These are phyloP conservation scores for Halocafeteria seosinensis DNA, from an alignment of 108 stramenopile species.

Conservation along the genomic window DNA sequence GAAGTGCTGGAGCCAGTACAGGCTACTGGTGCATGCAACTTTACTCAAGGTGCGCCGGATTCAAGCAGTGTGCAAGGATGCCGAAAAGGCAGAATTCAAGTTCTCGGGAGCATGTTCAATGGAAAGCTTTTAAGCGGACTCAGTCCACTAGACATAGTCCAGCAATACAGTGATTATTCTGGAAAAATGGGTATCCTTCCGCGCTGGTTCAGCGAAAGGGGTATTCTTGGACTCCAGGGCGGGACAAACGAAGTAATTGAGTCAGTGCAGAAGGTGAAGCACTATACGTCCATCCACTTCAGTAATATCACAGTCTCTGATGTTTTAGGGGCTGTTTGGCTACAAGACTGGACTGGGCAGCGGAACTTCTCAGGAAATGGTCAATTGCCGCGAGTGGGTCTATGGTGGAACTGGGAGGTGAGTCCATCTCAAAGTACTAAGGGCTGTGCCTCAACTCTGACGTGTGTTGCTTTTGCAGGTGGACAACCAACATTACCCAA, in stretches of 20 bases:
- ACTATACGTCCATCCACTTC: not conserved
- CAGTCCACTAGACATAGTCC: too few relatives aligned
- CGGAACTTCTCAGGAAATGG: not conserved
- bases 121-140: too few relatives aligned
- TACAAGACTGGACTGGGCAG: slow-evolving; percentile 13
- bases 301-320: not conserved
- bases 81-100: too few relatives aligned
- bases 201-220: not conserved
- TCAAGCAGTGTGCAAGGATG: too few relatives aligned
- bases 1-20: not conserved
- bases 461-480: too few relatives aligned
- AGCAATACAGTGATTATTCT: not conserved
- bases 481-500: not conserved
- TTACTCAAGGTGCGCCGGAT: too few relatives aligned
- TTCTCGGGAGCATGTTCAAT: too few relatives aligned
- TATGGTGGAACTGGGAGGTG: slow-evolving; percentile 15
- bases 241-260: not conserved
- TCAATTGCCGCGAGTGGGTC: not conserved
- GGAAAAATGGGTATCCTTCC: not conserved
- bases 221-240: slow-evolving; percentile 12
- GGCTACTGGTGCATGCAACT: not conserved
- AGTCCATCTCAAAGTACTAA: too few relatives aligned
- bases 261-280: not conserved
- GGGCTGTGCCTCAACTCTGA: too few relatives aligned
- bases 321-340: slow-evolving; percentile 1